Conservation (phyloP, 176 grass and related monocot species). For the Aechmea fasciata region DNA sequence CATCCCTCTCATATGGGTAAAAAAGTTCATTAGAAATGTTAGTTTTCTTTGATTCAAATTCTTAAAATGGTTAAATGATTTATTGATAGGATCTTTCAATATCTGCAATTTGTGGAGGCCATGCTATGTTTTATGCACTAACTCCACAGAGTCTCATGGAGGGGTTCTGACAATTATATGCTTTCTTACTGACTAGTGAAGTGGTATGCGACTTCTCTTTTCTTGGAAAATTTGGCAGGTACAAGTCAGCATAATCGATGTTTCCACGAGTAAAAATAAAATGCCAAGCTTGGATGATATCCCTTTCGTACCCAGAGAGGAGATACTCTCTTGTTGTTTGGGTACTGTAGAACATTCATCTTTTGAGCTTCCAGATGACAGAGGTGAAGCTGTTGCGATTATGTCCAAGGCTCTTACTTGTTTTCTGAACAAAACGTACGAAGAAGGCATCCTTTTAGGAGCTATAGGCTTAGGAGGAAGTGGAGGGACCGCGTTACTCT, state of each 20-base stretch:
- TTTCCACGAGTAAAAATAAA: constrained; percentile 49
- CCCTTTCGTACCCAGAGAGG: constrained; percentile 43
- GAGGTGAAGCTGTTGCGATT: constrained; percentile 59
- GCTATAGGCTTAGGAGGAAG: constrained; percentile 83
- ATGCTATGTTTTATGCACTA: neutral
- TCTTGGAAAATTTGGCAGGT: constrained; percentile 38
- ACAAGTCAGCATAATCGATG: constrained; percentile 74
- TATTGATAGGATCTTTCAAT: too few relatives aligned
- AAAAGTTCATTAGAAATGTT: too few relatives aligned
- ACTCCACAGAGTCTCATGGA: neutral
- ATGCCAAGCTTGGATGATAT: constrained; percentile 26
- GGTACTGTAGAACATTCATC: constrained; percentile 15
- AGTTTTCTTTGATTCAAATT: too few relatives aligned
- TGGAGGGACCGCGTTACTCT: constrained; percentile 70
- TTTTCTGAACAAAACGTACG: constrained; percentile 52
- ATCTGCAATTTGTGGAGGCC: neutral
- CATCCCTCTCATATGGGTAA: too few relatives aligned
- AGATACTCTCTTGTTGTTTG: constrained; percentile 43
- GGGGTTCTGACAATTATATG: neutral
- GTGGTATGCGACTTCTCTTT: constrained; percentile 2
- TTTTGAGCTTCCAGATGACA: constrained; percentile 56
- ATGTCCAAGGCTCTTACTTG: constrained; percentile 56
- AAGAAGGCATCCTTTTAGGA: constrained; percentile 42
- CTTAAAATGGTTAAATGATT: too few relatives aligned
- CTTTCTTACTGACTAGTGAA: neutral